These are phyloP conservation scores for Lactuca sativa DNA, from an alignment of 129 eudicot genomes.

Conservation along the genomic window DNA sequence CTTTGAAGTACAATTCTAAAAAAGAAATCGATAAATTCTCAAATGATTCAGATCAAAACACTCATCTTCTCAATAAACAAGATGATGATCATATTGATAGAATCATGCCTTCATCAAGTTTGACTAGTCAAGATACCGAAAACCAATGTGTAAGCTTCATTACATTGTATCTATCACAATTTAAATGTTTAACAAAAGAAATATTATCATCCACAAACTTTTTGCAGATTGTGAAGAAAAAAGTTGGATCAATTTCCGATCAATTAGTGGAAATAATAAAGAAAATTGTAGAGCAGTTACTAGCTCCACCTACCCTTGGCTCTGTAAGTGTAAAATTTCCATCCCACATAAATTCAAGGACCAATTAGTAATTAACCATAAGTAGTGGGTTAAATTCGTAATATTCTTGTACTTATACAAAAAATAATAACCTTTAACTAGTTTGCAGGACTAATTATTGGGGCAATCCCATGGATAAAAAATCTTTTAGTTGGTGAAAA, in stretches of 20 bases:
- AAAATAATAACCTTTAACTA: slow-evolving; percentile 35
- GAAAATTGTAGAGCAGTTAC: slow-evolving; percentile 60
- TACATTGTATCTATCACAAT: not conserved
- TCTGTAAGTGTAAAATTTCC: slow-evolving; percentile 51
- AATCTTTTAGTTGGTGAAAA: slow-evolving; percentile 56
- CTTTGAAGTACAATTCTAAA: slow-evolving; percentile 38
- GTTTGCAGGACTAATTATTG: slow-evolving; percentile 68
- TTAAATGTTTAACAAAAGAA: not conserved
- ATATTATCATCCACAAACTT: not conserved
- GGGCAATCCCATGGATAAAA: slow-evolving; percentile 59
- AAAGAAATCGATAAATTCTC: slow-evolving; percentile 24
- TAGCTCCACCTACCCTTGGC: slow-evolving; percentile 85
- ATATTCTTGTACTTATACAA: too few species aligned
- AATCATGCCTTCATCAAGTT: slow-evolving; percentile 28
- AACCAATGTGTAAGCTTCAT: slow-evolving; percentile 37
- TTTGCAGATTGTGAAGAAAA: slow-evolving; percentile 39
- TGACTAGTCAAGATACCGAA: slow-evolving; percentile 26
- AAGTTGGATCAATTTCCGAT: slow-evolving; percentile 22
- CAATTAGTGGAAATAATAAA: slow-evolving; percentile 33
- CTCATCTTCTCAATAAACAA: slow-evolving; percentile 48
- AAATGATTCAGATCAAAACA: slow-evolving; percentile 47
- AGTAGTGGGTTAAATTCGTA: not conserved
- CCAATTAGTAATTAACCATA: not conserved
- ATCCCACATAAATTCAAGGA: not conserved
- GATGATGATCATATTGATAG: slow-evolving; percentile 25